Evolutionary conservation across 176 grass and related monocot species (phyloP), one percentile per base, ranked within the genome.

Genomic region (Triticum urartu): DNA sequence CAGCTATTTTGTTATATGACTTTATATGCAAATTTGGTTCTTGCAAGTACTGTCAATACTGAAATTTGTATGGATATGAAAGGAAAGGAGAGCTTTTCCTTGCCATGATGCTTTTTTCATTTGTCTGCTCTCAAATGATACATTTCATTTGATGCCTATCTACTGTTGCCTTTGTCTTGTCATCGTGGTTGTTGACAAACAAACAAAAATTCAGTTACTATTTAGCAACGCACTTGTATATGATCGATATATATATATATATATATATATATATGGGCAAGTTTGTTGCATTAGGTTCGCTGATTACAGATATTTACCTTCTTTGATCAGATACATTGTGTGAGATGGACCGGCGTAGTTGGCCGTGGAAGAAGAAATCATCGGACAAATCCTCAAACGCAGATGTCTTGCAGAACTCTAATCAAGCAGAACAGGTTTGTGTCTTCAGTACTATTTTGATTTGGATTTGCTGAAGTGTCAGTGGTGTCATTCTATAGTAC

Each of bases 291-390:
- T 71, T 63, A 5, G 33, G 56, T 81, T 82, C n/a, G 24, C 70
- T 85, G 60, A 84, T 59, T 5, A 66, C 43, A 69, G 38, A 33
- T 77, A 56, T 58, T 82, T 2, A 56, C 20, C 7, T n/a, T 70
- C 32, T 91, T 28, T 72, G 74, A 43, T 85, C 84, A 91, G 86
- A 81, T 82, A 85, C 62, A 24, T 81, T 72, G 78, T 9, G 79
- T 34, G 9, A 18, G 48, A 99, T 99, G 97, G 97, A 99, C 81
- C 87, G 94, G 18, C 87, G 97, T 50, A 95, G 97, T 81, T 99
- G 97, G 97, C 97, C 97, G 18, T 99, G 97, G 97, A 99, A 99
- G 90, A 99, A 99, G 89, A 99, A 97, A 85, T 97, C 97, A 36
- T 97, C 97, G 83, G 97, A 97, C 50, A 99, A 97, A 87, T 77